Base-by-base conservation (phyloP, 2,329 filamentous ascomycete species). In the Neonectria faginata region DNA sequence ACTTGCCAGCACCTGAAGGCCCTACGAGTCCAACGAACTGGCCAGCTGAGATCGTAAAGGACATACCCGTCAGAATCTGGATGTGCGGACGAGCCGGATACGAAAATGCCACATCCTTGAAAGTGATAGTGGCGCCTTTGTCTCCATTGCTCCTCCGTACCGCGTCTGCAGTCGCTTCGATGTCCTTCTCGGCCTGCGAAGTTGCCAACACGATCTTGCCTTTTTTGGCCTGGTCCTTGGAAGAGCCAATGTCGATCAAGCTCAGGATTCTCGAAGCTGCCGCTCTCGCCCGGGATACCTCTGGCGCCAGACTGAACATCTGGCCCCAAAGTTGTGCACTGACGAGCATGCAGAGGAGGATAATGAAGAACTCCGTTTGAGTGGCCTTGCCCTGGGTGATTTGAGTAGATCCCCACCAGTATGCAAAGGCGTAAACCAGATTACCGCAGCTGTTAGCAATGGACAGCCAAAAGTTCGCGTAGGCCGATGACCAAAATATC, bases 371-470 rank as follows among this genome's bases (percentile, higher is more conserved):
- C n/a, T 91, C 85, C 33, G 89, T 87, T 47, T 86, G 86, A 3
- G 80, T 83, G 69, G 91, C 91, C 60, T 87, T 80, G 5, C 91
- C 91, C 45, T 85, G 82, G 56, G 89, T 85, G 64, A 94, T 92
- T 67, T 89, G 87, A 70, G 87, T 90, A 0, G 91, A 85, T 3
- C 91, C 91, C 91, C 91, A 94, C 90, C 91, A 94, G 77, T 93
- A 94, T 0, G 91, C 89, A 58, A 94, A 85, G 0, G 91, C 89
- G 72, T 93, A 92, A 27, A 93, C 87, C 55, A 92, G 83, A 72
- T 90, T 91, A 20, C 88, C 86, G 10, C 86, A 80, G 67, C 84
- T 86, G 73, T 88, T 86, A 16, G 88, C 83, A 39, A 89, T 80
- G 2, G 89, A 87, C 8, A 89, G 83, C 82, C 86, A 89, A 14